These are phyloP conservation scores for Ascocoryne sarcoides DNA, from an alignment of 2,329 filamentous ascomycete genomes.

Conservation along the genomic window DNA sequence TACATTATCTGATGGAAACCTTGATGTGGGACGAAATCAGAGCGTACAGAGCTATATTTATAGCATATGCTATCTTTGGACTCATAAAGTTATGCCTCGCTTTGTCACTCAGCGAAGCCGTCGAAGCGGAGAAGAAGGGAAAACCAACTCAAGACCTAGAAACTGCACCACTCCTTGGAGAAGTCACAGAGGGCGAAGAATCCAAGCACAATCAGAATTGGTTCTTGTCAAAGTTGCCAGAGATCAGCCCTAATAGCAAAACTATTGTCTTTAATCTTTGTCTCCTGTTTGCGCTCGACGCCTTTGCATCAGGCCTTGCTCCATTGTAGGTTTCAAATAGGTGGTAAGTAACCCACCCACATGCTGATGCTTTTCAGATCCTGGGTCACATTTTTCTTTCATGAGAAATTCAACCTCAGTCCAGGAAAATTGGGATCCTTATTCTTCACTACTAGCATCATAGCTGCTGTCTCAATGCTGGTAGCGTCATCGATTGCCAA, in stretches of 20 bases:
- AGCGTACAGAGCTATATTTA: constrained; percentile 49
- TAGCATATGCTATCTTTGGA: constrained; percentile 47
- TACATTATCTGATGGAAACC: constrained; percentile 39
- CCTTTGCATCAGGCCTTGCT: constrained; percentile 62
- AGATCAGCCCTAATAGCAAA: constrained; percentile 48
- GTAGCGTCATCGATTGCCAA: constrained; percentile 46
- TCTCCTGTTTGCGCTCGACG: constrained; percentile 59
- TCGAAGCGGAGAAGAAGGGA: constrained; percentile 31
- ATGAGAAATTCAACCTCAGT: constrained; percentile 37
- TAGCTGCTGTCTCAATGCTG: constrained; percentile 43
- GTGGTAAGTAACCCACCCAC: background rate
- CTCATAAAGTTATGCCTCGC: constrained; percentile 47
- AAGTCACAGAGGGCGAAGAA: constrained; percentile 12
- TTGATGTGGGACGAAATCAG: constrained; percentile 36
- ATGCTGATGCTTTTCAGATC: constrained; percentile 34
- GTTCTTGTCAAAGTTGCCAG: constrained; percentile 37
- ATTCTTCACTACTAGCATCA: constrained; percentile 45
- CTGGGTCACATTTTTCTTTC: constrained; percentile 51
- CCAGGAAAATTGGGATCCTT: constrained; percentile 43
- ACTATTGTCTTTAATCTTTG: constrained; percentile 52
- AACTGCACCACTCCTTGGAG: constrained; percentile 23
- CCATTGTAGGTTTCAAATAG: constrained; percentile 40
- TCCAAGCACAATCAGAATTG: constrained; percentile 19
- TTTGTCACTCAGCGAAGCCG: constrained; percentile 36
- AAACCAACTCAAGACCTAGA: constrained; percentile 23